Conservation (phyloP, 352 stramenopile species). For the Pythium aristosporum region DNA sequence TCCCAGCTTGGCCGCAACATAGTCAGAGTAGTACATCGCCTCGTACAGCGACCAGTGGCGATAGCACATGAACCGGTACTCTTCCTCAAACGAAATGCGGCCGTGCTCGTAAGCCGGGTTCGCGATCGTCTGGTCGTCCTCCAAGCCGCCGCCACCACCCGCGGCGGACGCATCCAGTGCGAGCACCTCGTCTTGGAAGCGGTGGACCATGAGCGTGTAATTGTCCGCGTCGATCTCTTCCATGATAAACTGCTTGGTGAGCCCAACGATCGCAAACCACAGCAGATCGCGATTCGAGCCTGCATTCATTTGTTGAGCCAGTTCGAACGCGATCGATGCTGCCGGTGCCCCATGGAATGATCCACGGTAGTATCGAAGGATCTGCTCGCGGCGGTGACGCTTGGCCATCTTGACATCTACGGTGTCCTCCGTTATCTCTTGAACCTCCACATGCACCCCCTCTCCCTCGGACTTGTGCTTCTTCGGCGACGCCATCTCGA, state of each 20-base stretch:
- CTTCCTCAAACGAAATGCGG: slow-evolving; percentile 88
- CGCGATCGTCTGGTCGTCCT: slow-evolving; percentile 18
- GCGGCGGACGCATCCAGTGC: slow-evolving; percentile 52
- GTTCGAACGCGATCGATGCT: slow-evolving; percentile 74
- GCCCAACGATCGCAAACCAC: slow-evolving; percentile 97
- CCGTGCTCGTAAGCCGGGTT: slow-evolving; percentile 76
- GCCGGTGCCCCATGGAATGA: slow-evolving; percentile 83
- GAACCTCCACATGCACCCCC: slow-evolving; percentile 13
- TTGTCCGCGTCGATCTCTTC: slow-evolving; percentile 91
- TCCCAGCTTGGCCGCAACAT: slow-evolving; percentile 89
- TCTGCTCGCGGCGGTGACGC: slow-evolving; percentile 66
- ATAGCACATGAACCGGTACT: slow-evolving; percentile 97
- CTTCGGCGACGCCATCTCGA: slow-evolving; percentile 14
- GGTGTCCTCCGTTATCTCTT: slow-evolving; percentile 6
- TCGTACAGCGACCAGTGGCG: slow-evolving; percentile 95
- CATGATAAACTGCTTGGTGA: slow-evolving; percentile 95
- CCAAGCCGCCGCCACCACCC: slow-evolving; percentile 32
- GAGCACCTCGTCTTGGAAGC: slow-evolving; percentile 92
- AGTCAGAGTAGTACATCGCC: slow-evolving; percentile 95
- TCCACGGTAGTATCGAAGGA: slow-evolving; percentile 93
- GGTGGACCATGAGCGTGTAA: slow-evolving; percentile 88
- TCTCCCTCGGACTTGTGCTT: slow-evolving; percentile 10
- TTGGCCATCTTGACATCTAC: slow-evolving; percentile 36
- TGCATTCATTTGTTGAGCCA: slow-evolving; percentile 81
- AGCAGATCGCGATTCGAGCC: slow-evolving; percentile 88